A percentile compares a stretch with the other conserved stretches of the same genome.
phyloP scores from a whole-genome alignment of 352 stramenopile species.

The Phytophthora vignae region DNA sequence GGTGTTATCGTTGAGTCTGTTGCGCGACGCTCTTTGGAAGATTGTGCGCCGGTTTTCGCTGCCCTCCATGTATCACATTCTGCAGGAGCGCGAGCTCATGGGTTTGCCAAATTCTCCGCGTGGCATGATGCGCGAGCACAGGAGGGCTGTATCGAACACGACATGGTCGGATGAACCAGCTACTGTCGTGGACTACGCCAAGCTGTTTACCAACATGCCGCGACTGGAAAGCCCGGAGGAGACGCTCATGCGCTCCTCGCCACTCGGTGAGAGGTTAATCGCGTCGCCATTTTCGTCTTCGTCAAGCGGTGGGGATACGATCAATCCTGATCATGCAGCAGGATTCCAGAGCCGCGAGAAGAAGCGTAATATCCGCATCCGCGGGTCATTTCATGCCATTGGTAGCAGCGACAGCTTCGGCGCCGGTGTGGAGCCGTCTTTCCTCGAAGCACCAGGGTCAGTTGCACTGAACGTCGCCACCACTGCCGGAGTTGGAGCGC shows the following conservation, averaged over 20 bases:
- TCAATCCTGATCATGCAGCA: conserved; percentile 24
- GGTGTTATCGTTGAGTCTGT: conserved; percentile 64
- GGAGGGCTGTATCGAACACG: conserved; percentile 18
- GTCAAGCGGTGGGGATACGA: conserved; percentile 23
- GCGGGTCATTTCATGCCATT: conserved; percentile 60
- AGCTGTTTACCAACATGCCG: conserved; percentile 54
- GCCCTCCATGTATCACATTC: conserved; percentile 80
- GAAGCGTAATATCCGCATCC: conserved; percentile 55
- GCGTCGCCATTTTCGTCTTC: conserved; percentile 27
- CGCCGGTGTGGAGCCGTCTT: conserved; percentile 24
- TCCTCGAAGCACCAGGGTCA: conserved; percentile 23
- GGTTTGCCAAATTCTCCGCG: conserved; percentile 65
- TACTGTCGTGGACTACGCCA: conserved; percentile 59
- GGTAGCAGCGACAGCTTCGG: conserved; percentile 27
- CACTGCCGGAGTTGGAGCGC: conserved; percentile 11
- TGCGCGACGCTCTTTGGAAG: conserved; percentile 83
- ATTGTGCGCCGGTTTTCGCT: conserved; percentile 67
- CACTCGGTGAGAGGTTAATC: conserved; percentile 69
- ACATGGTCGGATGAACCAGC: conserved; percentile 54
- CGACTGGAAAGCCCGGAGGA: conserved; percentile 63
- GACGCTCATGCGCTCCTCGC: conserved; percentile 62
- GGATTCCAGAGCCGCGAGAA: conserved; percentile 28
- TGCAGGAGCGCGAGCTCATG: conserved; percentile 80
- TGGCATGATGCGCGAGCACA: conserved; percentile 54
- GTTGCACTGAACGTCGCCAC: conserved; percentile 19